Evolutionary conservation across 306 rosid genomes (phyloP).

Genomic region (Quercus gilva): DNA sequence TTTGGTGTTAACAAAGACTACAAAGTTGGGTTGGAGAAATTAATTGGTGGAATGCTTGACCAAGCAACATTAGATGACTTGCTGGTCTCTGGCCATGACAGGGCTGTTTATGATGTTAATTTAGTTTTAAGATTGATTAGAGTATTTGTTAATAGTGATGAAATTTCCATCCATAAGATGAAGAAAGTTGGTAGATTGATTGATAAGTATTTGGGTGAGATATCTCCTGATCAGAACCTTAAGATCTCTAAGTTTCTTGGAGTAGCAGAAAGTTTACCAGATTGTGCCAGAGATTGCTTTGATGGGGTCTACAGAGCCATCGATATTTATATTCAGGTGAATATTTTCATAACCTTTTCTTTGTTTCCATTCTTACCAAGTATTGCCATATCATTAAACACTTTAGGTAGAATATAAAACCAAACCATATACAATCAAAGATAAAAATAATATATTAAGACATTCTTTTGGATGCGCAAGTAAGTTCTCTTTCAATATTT

Average conservation of each 20-base stretch:
- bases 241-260: constrained; percentile 64
- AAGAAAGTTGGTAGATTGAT: constrained; percentile 60
- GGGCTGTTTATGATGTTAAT: constrained; percentile 62
- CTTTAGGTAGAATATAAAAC: not conserved
- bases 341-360: not conserved
- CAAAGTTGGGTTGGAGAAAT: constrained; percentile 53
- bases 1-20: constrained; percentile 49
- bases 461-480: not conserved
- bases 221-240: constrained; percentile 72
- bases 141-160: constrained; percentile 42
- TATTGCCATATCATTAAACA: not conserved
- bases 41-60: constrained; percentile 67
- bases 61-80: constrained; percentile 72
- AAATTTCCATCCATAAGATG: constrained; percentile 39
- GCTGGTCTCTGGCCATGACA: constrained; percentile 48
- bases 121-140: constrained; percentile 60
- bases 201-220: constrained; percentile 66
- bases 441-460: not conserved
- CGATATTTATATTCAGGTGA: constrained; percentile 77
- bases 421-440: not conserved
- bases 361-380: not conserved
- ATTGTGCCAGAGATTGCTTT: constrained; percentile 59
- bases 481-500: too few relatives aligned
- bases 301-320: constrained; percentile 77
- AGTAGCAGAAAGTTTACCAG: constrained; percentile 68